These are phyloP conservation scores for Fraxinus greggii DNA, from an alignment of 305 asterid species.

Conservation along the genomic window DNA sequence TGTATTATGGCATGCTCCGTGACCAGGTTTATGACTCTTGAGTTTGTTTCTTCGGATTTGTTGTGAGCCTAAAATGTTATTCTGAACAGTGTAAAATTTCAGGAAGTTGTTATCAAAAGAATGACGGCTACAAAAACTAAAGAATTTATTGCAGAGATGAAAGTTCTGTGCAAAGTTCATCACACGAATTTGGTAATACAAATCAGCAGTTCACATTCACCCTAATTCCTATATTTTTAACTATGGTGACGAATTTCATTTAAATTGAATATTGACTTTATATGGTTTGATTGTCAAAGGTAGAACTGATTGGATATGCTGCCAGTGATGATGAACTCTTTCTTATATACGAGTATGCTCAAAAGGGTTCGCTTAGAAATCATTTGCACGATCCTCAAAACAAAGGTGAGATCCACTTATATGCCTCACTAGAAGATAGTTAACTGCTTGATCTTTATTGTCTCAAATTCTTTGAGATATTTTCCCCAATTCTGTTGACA, in stretches of 20 bases:
- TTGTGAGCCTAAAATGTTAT: conserved; percentile 14
- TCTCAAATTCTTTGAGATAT: background rate
- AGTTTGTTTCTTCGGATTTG: conserved; percentile 13
- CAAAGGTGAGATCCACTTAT: conserved; percentile 53
- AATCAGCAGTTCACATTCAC: background rate
- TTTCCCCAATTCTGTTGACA: background rate
- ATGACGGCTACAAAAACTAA: conserved; percentile 89
- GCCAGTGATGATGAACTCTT: conserved; percentile 77
- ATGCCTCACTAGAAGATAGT: background rate
- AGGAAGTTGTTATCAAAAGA: conserved; percentile 91
- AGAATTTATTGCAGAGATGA: conserved; percentile 90
- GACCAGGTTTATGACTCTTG: conserved; percentile 60
- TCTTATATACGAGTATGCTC: conserved; percentile 86
- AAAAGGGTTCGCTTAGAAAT: conserved; percentile 80
- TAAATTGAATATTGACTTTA: conserved; percentile 24
- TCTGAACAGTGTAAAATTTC: conserved; percentile 23
- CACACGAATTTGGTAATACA: conserved; percentile 86
- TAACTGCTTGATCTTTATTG: background rate
- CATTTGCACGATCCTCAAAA: conserved; percentile 88
- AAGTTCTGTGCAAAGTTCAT: conserved; percentile 96
- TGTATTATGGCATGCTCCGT: conserved; percentile 74
- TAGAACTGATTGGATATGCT: conserved; percentile 92
- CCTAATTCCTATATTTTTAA: background rate
- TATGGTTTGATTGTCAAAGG: conserved; percentile 53
- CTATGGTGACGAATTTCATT: background rate